phyloP scores from a whole-genome alignment of 2,329 filamentous ascomycete genomes.

The Colletotrichum cereale region DNA sequence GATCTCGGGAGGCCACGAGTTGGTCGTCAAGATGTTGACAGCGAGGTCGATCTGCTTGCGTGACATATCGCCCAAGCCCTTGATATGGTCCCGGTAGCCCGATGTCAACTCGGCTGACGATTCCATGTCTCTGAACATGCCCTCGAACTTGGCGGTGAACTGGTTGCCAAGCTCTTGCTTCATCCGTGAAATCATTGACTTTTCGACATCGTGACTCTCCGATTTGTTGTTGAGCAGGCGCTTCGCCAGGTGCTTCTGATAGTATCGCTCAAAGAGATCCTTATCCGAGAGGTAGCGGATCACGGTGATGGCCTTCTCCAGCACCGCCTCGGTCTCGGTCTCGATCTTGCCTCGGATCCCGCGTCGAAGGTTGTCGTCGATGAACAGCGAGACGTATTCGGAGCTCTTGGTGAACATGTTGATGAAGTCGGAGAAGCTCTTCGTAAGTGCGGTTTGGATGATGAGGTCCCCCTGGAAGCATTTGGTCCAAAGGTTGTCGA shows the following conservation, averaged over 20 bases:
- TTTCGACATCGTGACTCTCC: constrained; percentile 91
- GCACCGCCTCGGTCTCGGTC: constrained; percentile 81
- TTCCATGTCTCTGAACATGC: constrained; percentile 98
- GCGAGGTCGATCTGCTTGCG: constrained; percentile 80
- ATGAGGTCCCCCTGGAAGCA: constrained; percentile 83
- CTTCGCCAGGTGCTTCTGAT: constrained; percentile 95
- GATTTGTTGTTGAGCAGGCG: constrained; percentile 90
- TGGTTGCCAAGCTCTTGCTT: constrained; percentile 96
- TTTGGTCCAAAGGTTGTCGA: constrained; percentile 80
- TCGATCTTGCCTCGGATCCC: constrained; percentile 95
- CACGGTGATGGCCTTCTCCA: constrained; percentile 91
- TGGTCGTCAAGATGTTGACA: constrained; percentile 89
- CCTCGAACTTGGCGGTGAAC: constrained; percentile 92
- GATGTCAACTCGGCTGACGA: constrained; percentile 86
- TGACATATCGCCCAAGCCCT: constrained; percentile 62
- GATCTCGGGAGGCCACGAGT: constrained; percentile 93
- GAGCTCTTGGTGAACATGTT: constrained; percentile 88
- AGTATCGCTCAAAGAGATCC: constrained; percentile 96
- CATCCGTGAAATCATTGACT: constrained; percentile 96
- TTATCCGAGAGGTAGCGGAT: constrained; percentile 91
- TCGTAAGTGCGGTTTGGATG: constrained; percentile 84
- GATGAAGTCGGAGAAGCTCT: constrained; percentile 93
- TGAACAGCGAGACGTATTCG: constrained; percentile 95
- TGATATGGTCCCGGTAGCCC: constrained; percentile 79
- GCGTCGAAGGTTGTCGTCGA: constrained; percentile 95